Evolutionary conservation across 345 rosid species (phyloP), one percentile per base, ranked within the genome.

Genomic region (Physaria fendleri): DNA sequence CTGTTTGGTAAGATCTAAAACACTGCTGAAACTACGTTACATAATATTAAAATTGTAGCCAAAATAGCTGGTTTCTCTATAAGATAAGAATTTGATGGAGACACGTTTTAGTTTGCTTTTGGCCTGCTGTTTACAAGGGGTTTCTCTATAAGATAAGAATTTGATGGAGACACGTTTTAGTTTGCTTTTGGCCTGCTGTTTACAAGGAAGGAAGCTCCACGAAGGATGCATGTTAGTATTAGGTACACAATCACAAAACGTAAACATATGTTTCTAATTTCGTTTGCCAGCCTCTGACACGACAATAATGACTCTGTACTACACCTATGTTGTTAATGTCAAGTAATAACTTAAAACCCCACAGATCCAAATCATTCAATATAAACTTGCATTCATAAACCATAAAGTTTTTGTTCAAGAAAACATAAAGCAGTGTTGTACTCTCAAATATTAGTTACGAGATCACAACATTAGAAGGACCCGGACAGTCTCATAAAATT

Each of bases 11-110:
- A 43, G 7, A 37, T 20, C 49, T 39, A 32, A 59, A 59, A 42
- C 37, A 21, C 10, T 56, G 63, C 64, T 11, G 47, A 16, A 38
- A 48, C 46, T 49, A 67, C 38, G 39, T n/a, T n/a, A n/a, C n/a
- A n/a, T n/a, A n/a, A n/a, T n/a, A n/a, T n/a, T n/a, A n/a, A n/a
- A n/a, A n/a, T n/a, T n/a, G 28, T 66, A 8, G 49, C 58, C 16
- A 0, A 20, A 13, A 8, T 27, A 27, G 22, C 1, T 34, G 27
- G 54, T 15, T 42, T 47, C 13, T 51, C 17, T 22, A 2, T 23
- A 23, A 15, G 52, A 32, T 53, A 33, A n/a, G 28, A 52, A 63
- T 13, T 23, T 51, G 16, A 40, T 29, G 9, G 41, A 63, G 29
- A 24, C 24, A 40, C 47, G 24, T 40, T 46, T 63, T n/a, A n/a